A percentile compares a stretch with the other conserved stretches of the same genome.
These are phyloP conservation scores for Penicillium soppii DNA, from an alignment of 495 filamentous ascomycete species.

Conservation along the genomic window DNA sequence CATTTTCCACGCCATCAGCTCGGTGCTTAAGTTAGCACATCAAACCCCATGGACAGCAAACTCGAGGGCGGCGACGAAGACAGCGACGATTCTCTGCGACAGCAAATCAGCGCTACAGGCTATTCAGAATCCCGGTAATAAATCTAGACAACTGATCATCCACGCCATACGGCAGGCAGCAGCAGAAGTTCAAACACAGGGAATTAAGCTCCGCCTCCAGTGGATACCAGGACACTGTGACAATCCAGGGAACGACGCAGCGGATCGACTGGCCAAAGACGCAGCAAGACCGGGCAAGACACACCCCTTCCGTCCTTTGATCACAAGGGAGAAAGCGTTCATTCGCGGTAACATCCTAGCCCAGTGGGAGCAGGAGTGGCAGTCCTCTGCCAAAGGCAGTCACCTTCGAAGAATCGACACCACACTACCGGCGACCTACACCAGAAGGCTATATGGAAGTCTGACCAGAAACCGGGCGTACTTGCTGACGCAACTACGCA, in stretches of 20 bases:
- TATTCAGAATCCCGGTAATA: conserved; percentile 14
- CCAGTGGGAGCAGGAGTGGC: not conserved
- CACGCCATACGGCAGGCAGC: conserved; percentile 18
- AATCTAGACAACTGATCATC: conserved; percentile 19
- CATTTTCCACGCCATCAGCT: conserved; percentile 9
- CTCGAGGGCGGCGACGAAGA: no score
- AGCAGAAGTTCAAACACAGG: conserved; percentile 9
- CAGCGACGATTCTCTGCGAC: conserved; percentile 13
- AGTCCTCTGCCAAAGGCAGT: not conserved
- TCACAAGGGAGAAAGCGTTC: conserved; percentile 14
- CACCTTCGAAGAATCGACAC: not conserved
- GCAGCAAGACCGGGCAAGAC: conserved; percentile 13
- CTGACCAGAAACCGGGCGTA: not conserved
- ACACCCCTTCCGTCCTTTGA: conserved; percentile 14
- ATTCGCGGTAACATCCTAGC: not conserved
- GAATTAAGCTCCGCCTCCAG: conserved; percentile 15
- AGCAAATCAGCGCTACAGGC: conserved; percentile 20
- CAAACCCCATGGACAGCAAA: not conserved
- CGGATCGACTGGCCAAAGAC: conserved; percentile 10
- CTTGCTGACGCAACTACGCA: conserved; percentile 1
- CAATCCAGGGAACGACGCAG: conserved; percentile 8
- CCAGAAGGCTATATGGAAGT: not conserved
- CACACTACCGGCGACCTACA: not conserved
- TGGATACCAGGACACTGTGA: conserved; percentile 20
- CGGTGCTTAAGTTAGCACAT: not conserved